Evolutionary conservation across 805 yeast species (phyloP).

Genomic region (Schwanniomyces vanrijiae): DNA sequence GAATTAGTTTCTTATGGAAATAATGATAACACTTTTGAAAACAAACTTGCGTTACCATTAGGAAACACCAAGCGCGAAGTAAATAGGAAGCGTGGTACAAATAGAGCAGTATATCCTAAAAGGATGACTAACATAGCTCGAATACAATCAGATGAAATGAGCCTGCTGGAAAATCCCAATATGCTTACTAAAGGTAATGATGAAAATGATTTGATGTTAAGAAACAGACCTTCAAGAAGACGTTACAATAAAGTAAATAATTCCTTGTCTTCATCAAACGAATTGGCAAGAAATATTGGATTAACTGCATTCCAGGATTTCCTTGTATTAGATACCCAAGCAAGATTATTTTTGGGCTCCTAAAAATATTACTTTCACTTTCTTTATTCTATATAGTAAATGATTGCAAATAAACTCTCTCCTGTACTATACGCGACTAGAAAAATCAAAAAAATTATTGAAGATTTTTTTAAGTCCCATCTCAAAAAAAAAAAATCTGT

Average conservation of each 20-base stretch:
- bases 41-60: neutral
- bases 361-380: neutral
- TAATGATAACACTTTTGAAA: neutral
- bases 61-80: neutral
- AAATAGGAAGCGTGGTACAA: neutral
- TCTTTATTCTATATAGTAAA: neutral
- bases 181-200: neutral
- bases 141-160: neutral
- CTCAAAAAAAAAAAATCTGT: neutral
- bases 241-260: neutral
- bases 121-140: neutral
- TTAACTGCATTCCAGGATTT: constrained; percentile 18
- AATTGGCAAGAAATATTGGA: constrained; percentile 14
- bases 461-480: neutral
- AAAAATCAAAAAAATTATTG: neutral
- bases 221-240: neutral
- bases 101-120: neutral
- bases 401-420: neutral
- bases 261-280: constrained; percentile 3
- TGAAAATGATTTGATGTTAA: neutral
- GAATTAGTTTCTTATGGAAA: constrained; percentile 6
- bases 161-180: neutral
- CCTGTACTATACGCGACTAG: neutral
- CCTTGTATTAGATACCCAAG: constrained; percentile 19
- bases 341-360: constrained; percentile 15